phyloP scores from a whole-genome alignment of 495 filamentous ascomycete species.

The Aspergillus carlsbadensis region DNA sequence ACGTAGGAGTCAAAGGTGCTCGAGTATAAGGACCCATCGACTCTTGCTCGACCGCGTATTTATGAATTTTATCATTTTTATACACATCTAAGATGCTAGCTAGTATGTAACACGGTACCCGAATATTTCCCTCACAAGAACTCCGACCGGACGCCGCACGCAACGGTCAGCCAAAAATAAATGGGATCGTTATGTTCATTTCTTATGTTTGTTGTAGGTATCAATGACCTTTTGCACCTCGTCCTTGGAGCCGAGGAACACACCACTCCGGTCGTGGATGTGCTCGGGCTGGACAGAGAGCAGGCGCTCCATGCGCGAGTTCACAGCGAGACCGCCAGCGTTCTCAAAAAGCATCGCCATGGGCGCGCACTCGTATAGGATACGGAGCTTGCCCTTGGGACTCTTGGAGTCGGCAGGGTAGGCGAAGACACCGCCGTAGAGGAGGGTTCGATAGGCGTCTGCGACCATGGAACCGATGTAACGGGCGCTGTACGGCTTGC shows the following conservation, averaged over 20 bases:
- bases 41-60: no score
- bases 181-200: constrained; percentile 24
- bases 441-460: constrained; percentile 90
- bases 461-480: constrained; percentile 99
- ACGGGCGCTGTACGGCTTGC: constrained; percentile 90
- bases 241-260: constrained; percentile 91
- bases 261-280: constrained; percentile 94
- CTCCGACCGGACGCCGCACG: constrained; percentile 15
- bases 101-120: constrained; percentile 9
- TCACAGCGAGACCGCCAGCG: constrained; percentile 88
- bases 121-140: constrained; percentile 7
- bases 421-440: constrained; percentile 96
- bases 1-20: no score
- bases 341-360: constrained; percentile 99
- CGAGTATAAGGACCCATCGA: no score
- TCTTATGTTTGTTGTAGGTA: constrained; percentile 45
- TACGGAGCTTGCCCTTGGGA: constrained; percentile 95
- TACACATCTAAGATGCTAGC: not conserved
- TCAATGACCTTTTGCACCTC: constrained; percentile 95
- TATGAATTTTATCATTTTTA: not conserved
- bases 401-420: constrained; percentile 98
- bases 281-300: constrained; percentile 85
- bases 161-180: not conserved
- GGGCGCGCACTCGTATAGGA: constrained; percentile 96
- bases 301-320: constrained; percentile 86